Percentiles rank a stretch among this genome's conserved stretches.
Evolutionary conservation across 768 basidiomycete genomes (phyloP).

Genomic region (Amanita pseudoporphyria): DNA sequence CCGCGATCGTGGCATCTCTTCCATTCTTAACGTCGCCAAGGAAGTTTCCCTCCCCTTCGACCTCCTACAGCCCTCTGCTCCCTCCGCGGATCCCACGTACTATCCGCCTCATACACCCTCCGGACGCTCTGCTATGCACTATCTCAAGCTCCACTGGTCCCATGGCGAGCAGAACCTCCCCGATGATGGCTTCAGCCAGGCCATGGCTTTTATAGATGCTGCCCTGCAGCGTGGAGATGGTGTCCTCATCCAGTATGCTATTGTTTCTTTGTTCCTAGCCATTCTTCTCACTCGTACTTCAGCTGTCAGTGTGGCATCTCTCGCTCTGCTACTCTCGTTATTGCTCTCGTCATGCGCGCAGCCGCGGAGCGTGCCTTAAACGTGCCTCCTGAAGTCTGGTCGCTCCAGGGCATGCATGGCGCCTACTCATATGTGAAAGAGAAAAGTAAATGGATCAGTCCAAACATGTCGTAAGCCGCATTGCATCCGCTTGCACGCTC

Average conservation of each 20-base stretch:
- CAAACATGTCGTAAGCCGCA: slow-evolving; percentile 84
- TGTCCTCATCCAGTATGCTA: slow-evolving; percentile 71
- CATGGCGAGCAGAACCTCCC: slow-evolving; percentile 91
- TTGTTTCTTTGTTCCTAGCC: slow-evolving; percentile 12
- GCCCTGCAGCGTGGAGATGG: slow-evolving; percentile 69
- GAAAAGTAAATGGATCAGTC: slow-evolving; percentile 81
- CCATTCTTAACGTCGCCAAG: slow-evolving; percentile 88
- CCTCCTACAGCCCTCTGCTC: too few relatives aligned
- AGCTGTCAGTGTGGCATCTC: slow-evolving; percentile 95
- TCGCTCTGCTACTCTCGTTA: slow-evolving; percentile 81
- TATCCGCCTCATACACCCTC: too few relatives aligned
- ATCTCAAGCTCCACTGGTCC: slow-evolving; percentile 87
- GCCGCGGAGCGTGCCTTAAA: slow-evolving; percentile 56
- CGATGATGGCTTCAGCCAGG: slow-evolving; percentile 63
- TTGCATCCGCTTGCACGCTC: slow-evolving; percentile 9
- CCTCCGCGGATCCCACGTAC: too few relatives aligned
- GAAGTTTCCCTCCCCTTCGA: slow-evolving; percentile 78
- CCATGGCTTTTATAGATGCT: slow-evolving; percentile 75
- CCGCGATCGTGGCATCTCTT: slow-evolving; percentile 64
- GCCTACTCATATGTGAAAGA: slow-evolving; percentile 86
- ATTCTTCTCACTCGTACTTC: slow-evolving; percentile 13
- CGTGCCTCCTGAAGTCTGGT: slow-evolving; percentile 69
- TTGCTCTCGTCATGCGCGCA: slow-evolving; percentile 92
- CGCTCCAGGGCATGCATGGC: slow-evolving; percentile 79
- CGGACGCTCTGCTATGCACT: too few relatives aligned